These are phyloP conservation scores for Leccinum subtestaceum DNA, from an alignment of 768 basidiomycete genomes.

Conservation along the genomic window DNA sequence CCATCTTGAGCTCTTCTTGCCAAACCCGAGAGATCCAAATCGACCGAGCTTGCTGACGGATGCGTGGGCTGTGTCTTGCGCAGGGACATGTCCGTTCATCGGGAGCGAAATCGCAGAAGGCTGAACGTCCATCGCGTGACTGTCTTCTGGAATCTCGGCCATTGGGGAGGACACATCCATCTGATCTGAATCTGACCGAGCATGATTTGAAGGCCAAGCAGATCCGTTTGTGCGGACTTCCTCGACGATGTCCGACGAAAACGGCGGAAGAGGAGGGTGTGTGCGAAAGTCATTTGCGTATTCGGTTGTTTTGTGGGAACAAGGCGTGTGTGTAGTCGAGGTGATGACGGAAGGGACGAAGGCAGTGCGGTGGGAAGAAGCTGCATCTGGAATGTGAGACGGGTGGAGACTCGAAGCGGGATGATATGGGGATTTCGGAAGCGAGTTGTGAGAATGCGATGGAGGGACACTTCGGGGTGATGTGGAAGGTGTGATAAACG, in stretches of 20 bases:
- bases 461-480: conserved; percentile 45
- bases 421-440: conserved; percentile 39
- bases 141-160: conserved; percentile 43
- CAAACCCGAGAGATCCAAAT: conserved; percentile 56
- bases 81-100: conserved; percentile 34
- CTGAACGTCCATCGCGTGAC: conserved; percentile 45
- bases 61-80: conserved; percentile 38
- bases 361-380: conserved; percentile 51
- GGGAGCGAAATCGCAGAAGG: conserved; percentile 49
- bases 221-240: conserved; percentile 26
- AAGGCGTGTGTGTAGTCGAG: conserved; percentile 29
- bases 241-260: conserved; percentile 29
- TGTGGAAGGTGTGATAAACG: conserved; percentile 39
- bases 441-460: conserved; percentile 48
- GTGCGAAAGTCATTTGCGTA: conserved; percentile 32
- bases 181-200: conserved; percentile 33
- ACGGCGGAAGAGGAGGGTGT: conserved; percentile 32
- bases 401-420: conserved; percentile 37
- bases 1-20: conserved; percentile 70
- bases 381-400: conserved; percentile 43
- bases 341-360: conserved; percentile 44
- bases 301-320: conserved; percentile 35
- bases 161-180: conserved; percentile 61
- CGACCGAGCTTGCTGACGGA: conserved; percentile 56
- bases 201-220: conserved; percentile 30